Base-by-base conservation (phyloP, 2,329 filamentous ascomycete genomes). In the Balansia obtecta region DNA sequence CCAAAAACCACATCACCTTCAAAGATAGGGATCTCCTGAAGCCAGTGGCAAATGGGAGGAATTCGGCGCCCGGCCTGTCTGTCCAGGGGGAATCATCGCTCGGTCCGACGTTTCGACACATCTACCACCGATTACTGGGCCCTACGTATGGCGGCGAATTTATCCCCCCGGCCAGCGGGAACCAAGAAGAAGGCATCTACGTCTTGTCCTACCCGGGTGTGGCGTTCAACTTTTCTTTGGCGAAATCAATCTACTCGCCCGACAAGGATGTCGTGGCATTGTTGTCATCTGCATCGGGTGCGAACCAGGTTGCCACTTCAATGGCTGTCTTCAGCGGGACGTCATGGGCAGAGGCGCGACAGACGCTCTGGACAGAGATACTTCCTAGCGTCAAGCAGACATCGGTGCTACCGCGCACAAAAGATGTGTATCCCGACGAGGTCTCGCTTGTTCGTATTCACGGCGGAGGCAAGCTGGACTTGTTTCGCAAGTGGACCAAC, bases 121-220 rank as follows among this genome's bases (percentile, higher is more conserved):
- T 98, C 57, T 98, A 97, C 65, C 88, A 95, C 60, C 83, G 87
- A 49, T 74, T 96, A n/a, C 83, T 98, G 55, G 93, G 93, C 0
- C 90, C 90, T 16, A 94, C 91, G 0, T 97, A 95, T 64, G 86
- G 86, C 1, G 93, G 93, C 55, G 93, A 98, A 71, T 98, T 91
- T 61, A 76, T 95, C 38, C 77, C 84, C 9, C 80, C 87, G 1
- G 61, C 71, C 1, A 72, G 71, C 3, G 68, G 73, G 37, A 49
- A 33, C 33, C 70, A 72, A 41, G 73, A 74, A 11, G 71, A 73
- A 15, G 90, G 90, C 15, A 85, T 81, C 20, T 98, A 97, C 62
- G 82, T 95, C 34, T 72, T 98, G 34, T 97, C 91, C 1, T 98
- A 96, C 67, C 90, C 91, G 1, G 93, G 93, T 0, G 82, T 98